Conservation (phyloP, 345 rosid species). For the Moringa oleifera region DNA sequence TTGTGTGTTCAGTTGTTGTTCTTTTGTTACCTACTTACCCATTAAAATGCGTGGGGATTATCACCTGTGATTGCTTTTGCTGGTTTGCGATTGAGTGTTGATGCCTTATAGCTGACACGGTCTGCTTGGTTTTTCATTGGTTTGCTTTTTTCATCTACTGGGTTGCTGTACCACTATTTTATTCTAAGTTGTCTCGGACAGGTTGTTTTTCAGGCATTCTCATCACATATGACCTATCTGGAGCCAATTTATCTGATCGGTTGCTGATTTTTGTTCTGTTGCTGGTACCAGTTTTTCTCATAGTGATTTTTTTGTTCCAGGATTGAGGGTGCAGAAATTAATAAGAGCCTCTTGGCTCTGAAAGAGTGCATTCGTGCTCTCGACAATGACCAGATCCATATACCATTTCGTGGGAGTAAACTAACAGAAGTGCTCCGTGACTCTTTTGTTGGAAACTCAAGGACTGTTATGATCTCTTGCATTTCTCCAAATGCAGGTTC, state of each 20-base stretch:
- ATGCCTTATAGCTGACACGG: not conserved
- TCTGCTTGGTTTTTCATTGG: not conserved
- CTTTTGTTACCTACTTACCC: not conserved
- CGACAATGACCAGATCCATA: constrained; percentile 94
- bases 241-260: not conserved
- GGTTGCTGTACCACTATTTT: no score
- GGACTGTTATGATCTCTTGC: constrained; percentile 95
- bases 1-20: not conserved
- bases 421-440: constrained; percentile 97
- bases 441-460: constrained; percentile 93
- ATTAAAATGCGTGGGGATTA: not conserved
- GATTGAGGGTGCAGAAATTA: constrained; percentile 94
- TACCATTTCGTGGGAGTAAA: constrained; percentile 95
- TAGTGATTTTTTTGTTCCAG: constrained; percentile 26
- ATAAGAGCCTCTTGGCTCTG: constrained; percentile 94
- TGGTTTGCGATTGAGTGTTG: no score
- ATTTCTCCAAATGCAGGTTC: constrained; percentile 97
- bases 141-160: no score
- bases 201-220: not conserved
- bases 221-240: not conserved
- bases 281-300: not conserved
- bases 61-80: no score
- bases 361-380: constrained; percentile 97
- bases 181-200: no score
- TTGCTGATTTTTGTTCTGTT: not conserved